Evolutionary conservation across 768 basidiomycete genomes (phyloP).

Genomic region (Arthromyces matolae): DNA sequence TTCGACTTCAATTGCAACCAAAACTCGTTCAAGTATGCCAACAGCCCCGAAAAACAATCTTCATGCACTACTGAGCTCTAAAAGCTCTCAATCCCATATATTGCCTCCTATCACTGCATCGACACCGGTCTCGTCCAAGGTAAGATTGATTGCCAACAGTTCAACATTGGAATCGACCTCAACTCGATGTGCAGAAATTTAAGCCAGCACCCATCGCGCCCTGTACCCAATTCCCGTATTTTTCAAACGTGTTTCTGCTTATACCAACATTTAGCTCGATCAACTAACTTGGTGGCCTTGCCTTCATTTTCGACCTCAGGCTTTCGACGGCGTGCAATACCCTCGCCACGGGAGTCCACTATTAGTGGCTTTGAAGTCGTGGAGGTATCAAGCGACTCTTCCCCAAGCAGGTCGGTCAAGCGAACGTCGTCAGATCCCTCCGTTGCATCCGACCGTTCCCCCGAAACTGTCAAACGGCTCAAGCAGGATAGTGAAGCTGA

Average conservation of each 20-base stretch:
- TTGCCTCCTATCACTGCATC: conserved; percentile 3
- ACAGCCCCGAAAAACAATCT: conserved; percentile 37
- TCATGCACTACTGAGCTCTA: conserved; percentile 35
- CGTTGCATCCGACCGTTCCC: conserved; percentile 25
- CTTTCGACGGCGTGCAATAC: conserved; percentile 28
- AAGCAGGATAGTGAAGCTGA: conserved; percentile 25
- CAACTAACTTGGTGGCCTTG: conserved; percentile 23
- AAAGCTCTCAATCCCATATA: conserved; percentile 11
- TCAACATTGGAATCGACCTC: neutral
- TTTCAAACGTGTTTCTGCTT: neutral
- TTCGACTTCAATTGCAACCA: neutral
- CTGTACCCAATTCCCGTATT: conserved; percentile 4
- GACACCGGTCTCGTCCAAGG: conserved; percentile 18
- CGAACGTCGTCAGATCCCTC: conserved; percentile 39
- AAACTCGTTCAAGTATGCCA: conserved; percentile 12
- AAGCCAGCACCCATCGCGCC: conserved; percentile 21
- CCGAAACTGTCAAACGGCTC: conserved; percentile 30
- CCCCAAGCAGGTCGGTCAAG: conserved; percentile 31
- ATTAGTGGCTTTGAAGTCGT: conserved; percentile 24
- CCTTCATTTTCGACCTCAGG: conserved; percentile 46
- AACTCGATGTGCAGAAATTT: conserved; percentile 8
- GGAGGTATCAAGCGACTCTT: conserved; percentile 37
- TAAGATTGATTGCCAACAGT: conserved; percentile 1
- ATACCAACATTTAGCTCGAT: conserved; percentile 20
- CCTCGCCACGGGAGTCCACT: conserved; percentile 8